Percentiles rank a stretch among this genome's conserved stretches.
Evolutionary conservation across 2,329 filamentous ascomycete genomes (phyloP).

Genomic region (Diaporthe sp.): DNA sequence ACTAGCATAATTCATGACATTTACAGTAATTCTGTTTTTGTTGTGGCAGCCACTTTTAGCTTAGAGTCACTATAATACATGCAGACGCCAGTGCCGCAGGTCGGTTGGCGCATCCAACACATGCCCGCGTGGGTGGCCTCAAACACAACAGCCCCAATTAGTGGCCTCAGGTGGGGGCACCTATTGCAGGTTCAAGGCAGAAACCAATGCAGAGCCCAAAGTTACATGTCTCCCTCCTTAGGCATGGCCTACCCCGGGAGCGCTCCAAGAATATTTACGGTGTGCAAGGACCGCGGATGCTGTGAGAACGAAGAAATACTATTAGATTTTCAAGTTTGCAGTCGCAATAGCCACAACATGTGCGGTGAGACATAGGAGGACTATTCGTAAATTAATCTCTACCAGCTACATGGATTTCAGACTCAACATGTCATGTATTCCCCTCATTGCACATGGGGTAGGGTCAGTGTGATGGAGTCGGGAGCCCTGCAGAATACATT

Average conservation of each 20-base stretch:
- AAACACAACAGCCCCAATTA: neutral
- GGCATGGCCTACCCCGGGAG: too few species aligned
- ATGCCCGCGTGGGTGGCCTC: neutral
- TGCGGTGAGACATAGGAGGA: neutral
- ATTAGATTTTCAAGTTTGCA: too few species aligned
- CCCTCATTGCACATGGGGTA: neutral
- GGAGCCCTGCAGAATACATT: too few species aligned
- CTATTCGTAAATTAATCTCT: neutral
- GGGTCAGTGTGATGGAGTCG: neutral
- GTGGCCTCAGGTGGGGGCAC: neutral
- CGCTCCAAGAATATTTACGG: too few species aligned
- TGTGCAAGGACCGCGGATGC: neutral
- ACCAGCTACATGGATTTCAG: neutral
- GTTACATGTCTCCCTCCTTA: too few species aligned
- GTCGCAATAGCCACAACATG: neutral
- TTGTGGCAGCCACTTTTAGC: conserved; percentile 2
- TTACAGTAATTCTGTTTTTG: neutral
- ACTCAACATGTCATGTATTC: neutral
- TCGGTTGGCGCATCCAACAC: neutral
- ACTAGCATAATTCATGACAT: neutral
- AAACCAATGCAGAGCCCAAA: neutral
- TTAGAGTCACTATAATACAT: neutral
- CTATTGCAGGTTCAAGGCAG: neutral
- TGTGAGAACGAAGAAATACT: too few species aligned
- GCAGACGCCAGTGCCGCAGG: neutral